phyloP scores from a whole-genome alignment of 2,329 filamentous ascomycete genomes.

The Fusarium buxicola region DNA sequence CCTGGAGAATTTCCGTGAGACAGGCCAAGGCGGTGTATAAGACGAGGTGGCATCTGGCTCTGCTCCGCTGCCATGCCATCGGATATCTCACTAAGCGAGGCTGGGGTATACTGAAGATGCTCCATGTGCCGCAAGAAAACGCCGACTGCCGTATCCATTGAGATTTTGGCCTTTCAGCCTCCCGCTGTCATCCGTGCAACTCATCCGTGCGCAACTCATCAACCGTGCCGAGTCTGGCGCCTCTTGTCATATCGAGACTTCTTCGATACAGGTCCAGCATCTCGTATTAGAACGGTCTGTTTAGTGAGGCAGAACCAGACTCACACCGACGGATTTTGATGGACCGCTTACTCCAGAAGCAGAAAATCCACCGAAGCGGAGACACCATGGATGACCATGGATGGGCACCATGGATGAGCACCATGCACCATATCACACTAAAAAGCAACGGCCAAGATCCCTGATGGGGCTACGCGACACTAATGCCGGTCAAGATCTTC shows the following conservation, averaged over 20 bases:
- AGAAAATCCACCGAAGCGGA: not conserved
- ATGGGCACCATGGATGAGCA: too few species aligned
- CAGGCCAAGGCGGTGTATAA: not conserved
- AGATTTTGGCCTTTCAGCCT: too few species aligned
- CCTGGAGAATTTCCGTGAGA: not conserved
- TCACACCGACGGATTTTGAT: not conserved
- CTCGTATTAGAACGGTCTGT: not conserved
- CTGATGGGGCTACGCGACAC: not conserved
- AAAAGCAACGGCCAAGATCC: constrained; percentile 1
- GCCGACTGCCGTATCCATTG: not conserved
- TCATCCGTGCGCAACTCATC: too few species aligned
- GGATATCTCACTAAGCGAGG: constrained; percentile 5
- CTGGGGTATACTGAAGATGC: constrained; percentile 1
- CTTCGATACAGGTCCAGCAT: not conserved
- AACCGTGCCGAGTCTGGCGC: not conserved
- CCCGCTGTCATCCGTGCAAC: too few species aligned
- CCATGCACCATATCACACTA: not conserved
- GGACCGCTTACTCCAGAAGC: not conserved
- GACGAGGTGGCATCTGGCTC: constrained; percentile 1
- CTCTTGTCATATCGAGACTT: not conserved
- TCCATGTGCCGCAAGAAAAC: not conserved
- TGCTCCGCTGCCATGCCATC: constrained; percentile 2
- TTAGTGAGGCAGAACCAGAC: not conserved
- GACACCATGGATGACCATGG: not conserved
- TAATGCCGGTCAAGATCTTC: constrained; percentile 4